phyloP scores from a whole-genome alignment of 2,329 filamentous ascomycete genomes.

The Fonsecaea pugnacius region DNA sequence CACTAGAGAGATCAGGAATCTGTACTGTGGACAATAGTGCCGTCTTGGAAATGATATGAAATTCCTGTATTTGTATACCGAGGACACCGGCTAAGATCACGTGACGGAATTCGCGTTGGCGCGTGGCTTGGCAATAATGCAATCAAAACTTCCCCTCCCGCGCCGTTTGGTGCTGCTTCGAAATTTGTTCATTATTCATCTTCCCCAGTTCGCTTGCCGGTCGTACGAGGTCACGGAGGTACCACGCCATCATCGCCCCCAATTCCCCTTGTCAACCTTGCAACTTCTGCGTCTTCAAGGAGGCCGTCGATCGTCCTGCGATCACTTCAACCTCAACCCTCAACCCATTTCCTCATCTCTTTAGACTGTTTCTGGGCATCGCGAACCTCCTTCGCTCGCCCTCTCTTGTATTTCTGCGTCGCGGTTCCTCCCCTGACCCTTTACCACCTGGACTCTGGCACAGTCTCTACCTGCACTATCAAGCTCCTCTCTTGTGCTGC shows the following conservation, averaged over 20 bases:
- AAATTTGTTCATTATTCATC: slow-evolving; percentile 4
- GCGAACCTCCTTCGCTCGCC: not conserved
- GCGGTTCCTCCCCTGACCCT: not conserved
- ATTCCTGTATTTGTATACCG: no score
- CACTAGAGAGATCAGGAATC: not conserved
- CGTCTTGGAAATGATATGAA: not conserved
- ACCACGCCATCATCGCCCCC: slow-evolving; percentile 1
- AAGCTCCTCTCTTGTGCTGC: slow-evolving; percentile 5
- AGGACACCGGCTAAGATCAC: not conserved
- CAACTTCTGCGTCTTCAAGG: slow-evolving; percentile 8
- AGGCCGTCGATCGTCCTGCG: not conserved
- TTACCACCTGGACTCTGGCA: not conserved
- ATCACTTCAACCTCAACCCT: slow-evolving; percentile 15
- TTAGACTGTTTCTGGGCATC: not conserved
- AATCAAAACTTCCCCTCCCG: slow-evolving; percentile 1
- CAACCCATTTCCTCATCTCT: not conserved
- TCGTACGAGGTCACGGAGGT: no score
- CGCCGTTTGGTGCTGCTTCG: not conserved
- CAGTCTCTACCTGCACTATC: slow-evolving; percentile 3
- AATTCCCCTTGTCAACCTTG: slow-evolving; percentile 1
- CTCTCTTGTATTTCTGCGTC: not conserved
- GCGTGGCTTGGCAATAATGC: not conserved
- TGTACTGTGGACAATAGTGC: not conserved
- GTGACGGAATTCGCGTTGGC: not conserved
- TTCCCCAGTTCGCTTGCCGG: slow-evolving; percentile 8